phyloP scores from a whole-genome alignment of 106 monocot species.

The Dactylorhiza incarnata region DNA sequence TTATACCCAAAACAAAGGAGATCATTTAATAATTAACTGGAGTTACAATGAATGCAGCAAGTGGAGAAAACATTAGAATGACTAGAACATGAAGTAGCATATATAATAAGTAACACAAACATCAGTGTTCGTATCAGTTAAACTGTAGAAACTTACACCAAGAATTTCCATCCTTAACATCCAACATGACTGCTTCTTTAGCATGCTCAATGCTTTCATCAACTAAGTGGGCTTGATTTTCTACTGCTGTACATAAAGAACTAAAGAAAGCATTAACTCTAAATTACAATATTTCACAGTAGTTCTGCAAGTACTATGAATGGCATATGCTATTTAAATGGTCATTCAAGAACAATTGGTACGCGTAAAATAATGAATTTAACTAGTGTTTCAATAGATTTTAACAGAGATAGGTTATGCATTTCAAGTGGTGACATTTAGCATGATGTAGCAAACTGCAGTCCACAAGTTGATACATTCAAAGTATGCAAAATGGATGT shows the following conservation, averaged over 20 bases:
- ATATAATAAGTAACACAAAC: not conserved
- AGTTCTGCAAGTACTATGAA: not conserved
- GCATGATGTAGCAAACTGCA: not conserved
- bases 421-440: not conserved
- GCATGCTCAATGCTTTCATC: conserved; percentile 90
- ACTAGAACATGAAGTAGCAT: not conserved
- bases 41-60: not conserved
- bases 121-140: not conserved
- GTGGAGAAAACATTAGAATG: not conserved
- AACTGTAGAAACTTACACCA: conserved; percentile 66
- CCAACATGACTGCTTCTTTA: conserved; percentile 80
- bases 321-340: not conserved
- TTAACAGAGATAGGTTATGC: not conserved
- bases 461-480: not conserved
- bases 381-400: not conserved
- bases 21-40: not conserved
- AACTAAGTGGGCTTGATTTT: conserved; percentile 47
- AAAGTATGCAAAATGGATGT: not conserved
- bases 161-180: conserved; percentile 93
- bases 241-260: conserved; percentile 43
- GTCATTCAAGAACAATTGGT: not conserved
- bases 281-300: not conserved
- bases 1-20: not conserved
- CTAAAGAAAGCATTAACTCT: conserved; percentile 2
- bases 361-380: not conserved